phyloP scores from a whole-genome alignment of 164 flowering plant species.

The Berberis vulgaris region DNA sequence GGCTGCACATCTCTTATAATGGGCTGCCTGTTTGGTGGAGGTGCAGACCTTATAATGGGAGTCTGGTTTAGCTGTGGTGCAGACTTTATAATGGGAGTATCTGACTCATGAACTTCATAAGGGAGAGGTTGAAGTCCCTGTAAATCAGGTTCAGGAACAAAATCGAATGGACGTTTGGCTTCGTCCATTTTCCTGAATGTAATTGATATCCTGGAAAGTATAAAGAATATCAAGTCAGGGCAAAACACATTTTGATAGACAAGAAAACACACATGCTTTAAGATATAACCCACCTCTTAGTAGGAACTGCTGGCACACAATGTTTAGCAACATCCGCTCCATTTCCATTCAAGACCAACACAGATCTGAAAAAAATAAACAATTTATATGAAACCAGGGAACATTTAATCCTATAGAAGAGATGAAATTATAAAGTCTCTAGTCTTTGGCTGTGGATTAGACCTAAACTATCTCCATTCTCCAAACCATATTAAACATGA shows the following conservation, averaged over 20 bases:
- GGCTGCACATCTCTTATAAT: no score
- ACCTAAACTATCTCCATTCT: no score
- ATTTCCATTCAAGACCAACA: conserved; percentile 81
- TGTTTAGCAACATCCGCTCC: conserved; percentile 95
- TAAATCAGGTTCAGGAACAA: conserved; percentile 65
- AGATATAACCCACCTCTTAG: conserved; percentile 51
- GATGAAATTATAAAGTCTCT: no score
- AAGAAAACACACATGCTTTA: not conserved
- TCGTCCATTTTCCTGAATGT: conserved; percentile 93
- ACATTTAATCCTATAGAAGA: not conserved
- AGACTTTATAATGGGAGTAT: no score
- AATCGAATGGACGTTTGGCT: conserved; percentile 47
- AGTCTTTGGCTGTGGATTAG: no score
- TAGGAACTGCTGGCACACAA: conserved; percentile 89
- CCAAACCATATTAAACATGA: no score
- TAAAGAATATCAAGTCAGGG: not conserved
- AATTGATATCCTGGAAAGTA: conserved; percentile 65
- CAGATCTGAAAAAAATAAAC: conserved; percentile 46
- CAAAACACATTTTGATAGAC: not conserved
- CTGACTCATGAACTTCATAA: conserved; percentile 21
- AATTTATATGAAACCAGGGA: not conserved
- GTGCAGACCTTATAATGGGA: no score
- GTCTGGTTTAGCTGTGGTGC: no score
- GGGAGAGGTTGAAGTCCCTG: conserved; percentile 63
- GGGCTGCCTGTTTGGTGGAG: no score